Evolutionary conservation across 345 rosid genomes (phyloP).

Genomic region (Lepidium sativum): DNA sequence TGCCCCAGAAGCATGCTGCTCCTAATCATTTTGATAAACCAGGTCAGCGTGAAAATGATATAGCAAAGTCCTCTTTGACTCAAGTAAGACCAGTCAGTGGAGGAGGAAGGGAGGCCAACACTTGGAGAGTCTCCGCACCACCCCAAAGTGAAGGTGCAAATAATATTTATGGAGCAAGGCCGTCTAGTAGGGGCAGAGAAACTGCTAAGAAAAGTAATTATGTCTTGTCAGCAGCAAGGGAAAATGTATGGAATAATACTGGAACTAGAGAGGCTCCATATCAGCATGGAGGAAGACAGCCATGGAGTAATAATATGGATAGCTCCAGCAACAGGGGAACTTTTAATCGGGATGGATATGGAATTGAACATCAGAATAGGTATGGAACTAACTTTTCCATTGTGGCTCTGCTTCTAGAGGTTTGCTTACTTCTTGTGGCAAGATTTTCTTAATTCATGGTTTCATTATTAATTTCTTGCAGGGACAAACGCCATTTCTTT

Average conservation of each 20-base stretch:
- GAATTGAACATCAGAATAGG: slow-evolving; percentile 45
- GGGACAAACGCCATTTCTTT: slow-evolving; percentile 50
- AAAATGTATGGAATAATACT: slow-evolving; percentile 37
- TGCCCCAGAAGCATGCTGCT: slow-evolving; percentile 53
- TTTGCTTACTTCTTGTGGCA: too few species aligned
- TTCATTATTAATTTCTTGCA: slow-evolving; percentile 39
- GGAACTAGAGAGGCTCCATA: slow-evolving; percentile 50
- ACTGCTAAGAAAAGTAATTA: slow-evolving; percentile 46
- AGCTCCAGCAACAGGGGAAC: slow-evolving; percentile 41
- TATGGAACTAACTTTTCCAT: slow-evolving; percentile 36
- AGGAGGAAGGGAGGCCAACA: slow-evolving; percentile 61
- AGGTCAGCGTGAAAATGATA: slow-evolving; percentile 57
- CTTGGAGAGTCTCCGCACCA: slow-evolving; percentile 64
- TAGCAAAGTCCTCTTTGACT: slow-evolving; percentile 48
- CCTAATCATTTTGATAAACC: slow-evolving; percentile 42
- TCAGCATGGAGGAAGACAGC: slow-evolving; percentile 56
- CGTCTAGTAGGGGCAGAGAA: slow-evolving; percentile 44
- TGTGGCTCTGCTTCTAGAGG: slow-evolving; percentile 32
- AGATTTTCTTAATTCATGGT: slow-evolving; percentile 39
- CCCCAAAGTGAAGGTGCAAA: slow-evolving; percentile 45
- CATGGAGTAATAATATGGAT: slow-evolving; percentile 43
- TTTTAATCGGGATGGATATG: slow-evolving; percentile 39
- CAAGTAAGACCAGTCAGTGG: slow-evolving; percentile 52
- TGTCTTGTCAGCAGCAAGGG: slow-evolving; percentile 34
- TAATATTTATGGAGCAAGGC: slow-evolving; percentile 37